Evolutionary conservation across 176 grass and related monocot genomes (phyloP), one percentile per base, ranked within the genome.

Genomic region (Oryza longistaminata): DNA sequence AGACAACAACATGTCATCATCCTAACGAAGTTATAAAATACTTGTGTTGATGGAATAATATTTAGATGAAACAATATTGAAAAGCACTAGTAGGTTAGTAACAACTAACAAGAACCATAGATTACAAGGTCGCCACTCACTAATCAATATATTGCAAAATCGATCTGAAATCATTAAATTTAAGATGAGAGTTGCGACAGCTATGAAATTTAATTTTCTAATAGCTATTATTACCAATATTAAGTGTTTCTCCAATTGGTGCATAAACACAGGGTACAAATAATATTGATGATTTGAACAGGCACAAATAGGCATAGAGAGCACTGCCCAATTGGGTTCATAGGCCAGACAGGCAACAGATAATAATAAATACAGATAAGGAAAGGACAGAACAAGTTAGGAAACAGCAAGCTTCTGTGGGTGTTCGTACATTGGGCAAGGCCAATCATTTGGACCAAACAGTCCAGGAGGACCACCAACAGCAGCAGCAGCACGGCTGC

Each of bases 381-480:
- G 22, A 68, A 17, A 49, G 21, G 22, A 14, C 17, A 60, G 25
- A 39, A 29, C 27, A 24, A n/a, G 3, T 19, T 1, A 24, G 68
- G 15, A 73, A n/a, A 60, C 2, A 86, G n/a, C n/a, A 79, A 22
- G 78, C 44, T 9, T 14, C 77, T 11, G 22, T 4, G 61, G 33
- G 73, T 50, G 34, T 31, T 16, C 82, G 91, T 93, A 99, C 93
- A 98, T 98, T 52, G 93, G 93, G 83, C 96, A 98, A 31, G 96
- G 5, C 96, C 93, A 98, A 79, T 98, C 96, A 91, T 98, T 98
- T 68, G 96, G 96, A 67, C 96, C 96, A 89, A 98, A 98, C 49
- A 98, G 86, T 6, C 96, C 96, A 52, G 96, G 91, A 70, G 96
- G 91, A 86, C 91, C 96, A 84, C 90, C 81, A 86, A 75, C 90